Base-by-base conservation (phyloP, 1,284 basidiomycete species). In the Cutaneotrichosporon spelunceum region DNA sequence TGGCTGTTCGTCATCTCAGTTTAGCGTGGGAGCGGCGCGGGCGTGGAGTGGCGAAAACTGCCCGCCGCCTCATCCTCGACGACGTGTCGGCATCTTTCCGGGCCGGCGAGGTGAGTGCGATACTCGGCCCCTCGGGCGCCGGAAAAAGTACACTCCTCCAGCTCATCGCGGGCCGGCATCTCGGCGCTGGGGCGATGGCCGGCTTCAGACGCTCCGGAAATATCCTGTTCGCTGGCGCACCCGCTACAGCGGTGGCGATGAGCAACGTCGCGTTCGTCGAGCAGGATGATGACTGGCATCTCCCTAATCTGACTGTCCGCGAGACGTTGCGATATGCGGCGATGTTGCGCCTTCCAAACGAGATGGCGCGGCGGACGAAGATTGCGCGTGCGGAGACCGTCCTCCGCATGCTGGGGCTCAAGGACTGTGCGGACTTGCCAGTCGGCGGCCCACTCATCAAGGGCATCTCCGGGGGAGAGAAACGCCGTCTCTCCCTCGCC, bases 381-480 rank as follows among this genome's bases (percentile, higher is more conserved):
- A 67, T 78, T 13, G 79, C 79, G 2, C 70, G 82, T 9, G 83
- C 82, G 2, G 83, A 84, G 61, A 82, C 81, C 26, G 81, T 84
- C 0, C 65, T 83, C 29, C 66, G 74, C 36, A 81, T 81, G 79
- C 78, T 85, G 26, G 83, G 83, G 0, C 64, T 85, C 42, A 81
- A 81, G 61, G 78, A 82, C 57, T 84, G 83, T 63, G 83, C 83
- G 26, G 81, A 84, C 66, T 76, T 80, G 23, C 75, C 83, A n/a
- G 82, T 84, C 21, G 84, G 84, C 19, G 82, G 83, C 2, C 78
- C 80, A 50, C 68, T 83, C 23, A 59, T 83, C 47, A 84, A 79
- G 68, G 79, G 83, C 2, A 84, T 84, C 39, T 81, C 79, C 10
- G 83, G 83, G 3, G 83, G 83, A 27, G 83, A 84, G 71, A 84